Conservation (phyloP, 163 green algal species). For the Chloroidium sp. region DNA sequence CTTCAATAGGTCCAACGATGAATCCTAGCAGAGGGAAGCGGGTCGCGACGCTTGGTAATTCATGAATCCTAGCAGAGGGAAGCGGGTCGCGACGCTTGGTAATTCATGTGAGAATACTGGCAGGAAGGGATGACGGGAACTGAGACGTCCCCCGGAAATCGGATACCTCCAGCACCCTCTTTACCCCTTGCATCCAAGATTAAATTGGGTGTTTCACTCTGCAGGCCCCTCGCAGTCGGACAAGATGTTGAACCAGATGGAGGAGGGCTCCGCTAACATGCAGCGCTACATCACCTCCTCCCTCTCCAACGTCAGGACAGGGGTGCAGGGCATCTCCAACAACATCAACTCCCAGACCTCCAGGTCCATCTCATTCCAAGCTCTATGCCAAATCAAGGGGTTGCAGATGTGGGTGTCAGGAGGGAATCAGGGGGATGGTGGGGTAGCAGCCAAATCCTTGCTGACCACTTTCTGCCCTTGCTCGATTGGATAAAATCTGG, state of each 20-base stretch:
- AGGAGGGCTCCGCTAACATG: conserved; percentile 24
- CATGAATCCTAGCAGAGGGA: too few species aligned
- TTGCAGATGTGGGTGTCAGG: not conserved
- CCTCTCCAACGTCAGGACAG: conserved; percentile 9
- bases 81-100: too few species aligned
- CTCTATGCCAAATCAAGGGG: not conserved
- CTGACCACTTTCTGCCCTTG: too few species aligned
- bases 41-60: too few species aligned
- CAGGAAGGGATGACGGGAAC: too few species aligned
- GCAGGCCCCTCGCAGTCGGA: conserved; percentile 9
- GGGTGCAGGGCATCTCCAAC: conserved; percentile 12
- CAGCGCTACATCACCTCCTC: conserved; percentile 1
- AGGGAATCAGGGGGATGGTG: not conserved
- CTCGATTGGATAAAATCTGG: too few species aligned
- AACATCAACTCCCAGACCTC: conserved; percentile 1
- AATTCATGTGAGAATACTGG: too few species aligned
- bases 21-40: too few species aligned
- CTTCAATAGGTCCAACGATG: not conserved
- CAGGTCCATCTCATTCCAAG: not conserved
- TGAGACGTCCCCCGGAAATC: too few species aligned
- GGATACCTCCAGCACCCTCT: not conserved
- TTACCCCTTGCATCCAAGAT: not conserved
- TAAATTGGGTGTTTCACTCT: not conserved
- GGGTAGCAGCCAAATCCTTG: not conserved
- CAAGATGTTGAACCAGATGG: conserved; percentile 19